Evolutionary conservation across 78 protist species (phyloP), one percentile per base, ranked within the genome.

Genomic region (Isochrysis galbana): DNA sequence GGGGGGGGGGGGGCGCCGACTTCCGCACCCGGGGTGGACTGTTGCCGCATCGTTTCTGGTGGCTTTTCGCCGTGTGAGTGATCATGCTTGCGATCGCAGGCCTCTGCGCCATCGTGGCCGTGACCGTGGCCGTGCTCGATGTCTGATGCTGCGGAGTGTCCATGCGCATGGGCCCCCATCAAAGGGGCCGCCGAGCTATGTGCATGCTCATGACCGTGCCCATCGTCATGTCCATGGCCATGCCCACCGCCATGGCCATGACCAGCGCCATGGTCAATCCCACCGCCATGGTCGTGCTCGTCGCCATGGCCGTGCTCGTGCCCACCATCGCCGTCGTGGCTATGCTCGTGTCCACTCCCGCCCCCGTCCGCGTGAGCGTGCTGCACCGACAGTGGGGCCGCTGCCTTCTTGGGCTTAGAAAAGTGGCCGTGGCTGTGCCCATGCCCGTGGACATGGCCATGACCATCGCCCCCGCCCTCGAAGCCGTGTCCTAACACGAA

Each of bases 391-490:
- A n/a, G n/a, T n/a, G n/a, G n/a, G n/a, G n/a, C n/a, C n/a, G n/a
- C n/a, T n/a, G n/a, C 44, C 39, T 77, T 23, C 89, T n/a, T 47
- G 72, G 17, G 42, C n/a, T n/a, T n/a, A n/a, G n/a, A n/a, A n/a
- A n/a, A 7, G 45, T 86, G 77, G 41, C 34, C 42, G 47, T 86
- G 77, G 29, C 94, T 94, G 91, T 91, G 94, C 26, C 88, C 77
- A 39, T 88, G 93, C 25, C 95, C 78, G 51, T 25, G 67, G 70
- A n/a, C 94, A 34, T n/a, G n/a, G n/a, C n/a, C n/a, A n/a, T n/a
- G n/a, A n/a, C n/a, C n/a, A n/a, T n/a, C n/a, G n/a, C n/a, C n/a
- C n/a, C n/a, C n/a, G n/a, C n/a, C 91, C 91, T 0, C 54, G 93
- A 39, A 1, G 0, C 38, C 45, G 48, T 4, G 45, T 32, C 93